Percentiles rank a stretch among this genome's conserved stretches.
Conservation (phyloP, 495 filamentous ascomycete genomes). For the Neurospora sp. region DNA sequence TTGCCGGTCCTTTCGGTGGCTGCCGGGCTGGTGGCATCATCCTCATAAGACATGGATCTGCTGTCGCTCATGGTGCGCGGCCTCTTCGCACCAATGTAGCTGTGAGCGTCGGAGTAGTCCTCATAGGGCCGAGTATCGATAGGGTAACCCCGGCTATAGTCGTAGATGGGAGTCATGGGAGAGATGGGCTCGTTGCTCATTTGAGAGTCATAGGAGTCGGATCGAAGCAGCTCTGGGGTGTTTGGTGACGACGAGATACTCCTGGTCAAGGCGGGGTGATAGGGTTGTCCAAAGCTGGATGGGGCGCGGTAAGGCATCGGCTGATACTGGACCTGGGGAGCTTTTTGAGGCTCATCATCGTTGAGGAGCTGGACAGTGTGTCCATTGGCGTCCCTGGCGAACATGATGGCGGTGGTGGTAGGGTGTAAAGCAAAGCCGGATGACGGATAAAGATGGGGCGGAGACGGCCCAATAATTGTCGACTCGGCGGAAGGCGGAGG, state of each 20-base stretch:
- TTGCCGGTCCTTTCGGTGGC: slow-evolving; percentile 37
- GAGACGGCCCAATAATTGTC: neutral
- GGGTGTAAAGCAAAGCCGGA: neutral
- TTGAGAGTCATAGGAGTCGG: slow-evolving; percentile 46
- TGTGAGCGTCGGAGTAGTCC: slow-evolving; percentile 24
- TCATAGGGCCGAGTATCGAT: slow-evolving; percentile 19
- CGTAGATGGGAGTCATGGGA: slow-evolving; percentile 35
- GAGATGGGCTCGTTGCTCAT: slow-evolving; percentile 37
- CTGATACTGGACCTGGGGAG: slow-evolving; percentile 3
- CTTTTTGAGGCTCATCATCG: slow-evolving; percentile 27
- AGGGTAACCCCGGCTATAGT: slow-evolving; percentile 25
- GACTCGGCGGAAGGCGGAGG: neutral
- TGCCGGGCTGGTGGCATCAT: slow-evolving; percentile 32
- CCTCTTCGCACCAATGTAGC: slow-evolving; percentile 23
- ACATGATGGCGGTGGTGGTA: slow-evolving; percentile 27
- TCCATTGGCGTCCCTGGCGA: slow-evolving; percentile 39
- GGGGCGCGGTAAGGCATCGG: slow-evolving; percentile 1
- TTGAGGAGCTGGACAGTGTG: slow-evolving; percentile 45
- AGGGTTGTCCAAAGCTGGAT: slow-evolving; percentile 2
- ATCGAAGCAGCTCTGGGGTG: slow-evolving; percentile 41
- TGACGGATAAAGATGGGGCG: neutral
- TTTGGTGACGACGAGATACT: slow-evolving; percentile 29
- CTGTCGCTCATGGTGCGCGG: slow-evolving; percentile 21
- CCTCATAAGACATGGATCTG: slow-evolving; percentile 21
- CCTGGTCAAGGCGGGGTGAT: slow-evolving; percentile 8